These are phyloP conservation scores for Sugiyamaella japonica DNA, from an alignment of 1,139 yeast genomes.

Conservation along the genomic window DNA sequence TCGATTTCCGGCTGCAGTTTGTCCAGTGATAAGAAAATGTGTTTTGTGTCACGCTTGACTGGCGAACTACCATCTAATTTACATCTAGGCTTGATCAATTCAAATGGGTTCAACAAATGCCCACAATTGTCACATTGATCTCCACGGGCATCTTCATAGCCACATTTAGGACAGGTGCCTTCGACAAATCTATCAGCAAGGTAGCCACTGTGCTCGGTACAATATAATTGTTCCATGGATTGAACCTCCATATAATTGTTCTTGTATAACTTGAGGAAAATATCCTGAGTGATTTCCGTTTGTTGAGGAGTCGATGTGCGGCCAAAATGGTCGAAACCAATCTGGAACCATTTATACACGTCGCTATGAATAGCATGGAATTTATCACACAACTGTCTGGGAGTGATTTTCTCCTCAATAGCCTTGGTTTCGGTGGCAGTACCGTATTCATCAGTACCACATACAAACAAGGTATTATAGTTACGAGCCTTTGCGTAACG, in stretches of 20 bases:
- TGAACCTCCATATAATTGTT: conserved; percentile 84
- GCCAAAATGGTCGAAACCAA: conserved; percentile 92
- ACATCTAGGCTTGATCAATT: conserved; percentile 91
- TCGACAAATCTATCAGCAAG: conserved; percentile 96
- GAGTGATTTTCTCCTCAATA: conserved; percentile 85
- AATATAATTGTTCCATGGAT: conserved; percentile 84
- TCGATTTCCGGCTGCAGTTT: conserved; percentile 74
- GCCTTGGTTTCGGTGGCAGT: conserved; percentile 99
- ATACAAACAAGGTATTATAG: conserved; percentile 77
- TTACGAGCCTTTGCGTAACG: conserved; percentile 89
- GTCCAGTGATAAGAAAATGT: conserved; percentile 78
- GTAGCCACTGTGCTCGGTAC: conserved; percentile 85
- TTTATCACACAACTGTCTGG: conserved; percentile 85
- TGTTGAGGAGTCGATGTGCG: conserved; percentile 91
- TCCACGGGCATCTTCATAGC: conserved; percentile 95
- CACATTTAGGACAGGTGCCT: conserved; percentile 96
- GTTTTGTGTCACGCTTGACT: conserved; percentile 76
- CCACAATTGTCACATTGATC: conserved; percentile 99
- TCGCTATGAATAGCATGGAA: conserved; percentile 83
- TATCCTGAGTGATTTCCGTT: conserved; percentile 94
- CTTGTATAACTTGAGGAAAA: conserved; percentile 69
- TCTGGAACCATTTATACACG: conserved; percentile 95
- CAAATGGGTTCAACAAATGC: conserved; percentile 81
- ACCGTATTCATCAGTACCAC: conserved; percentile 99
- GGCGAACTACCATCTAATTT: conserved; percentile 86